Evolutionary conservation across 345 rosid genomes (phyloP).

Genomic region (Capsella bursapastoris): DNA sequence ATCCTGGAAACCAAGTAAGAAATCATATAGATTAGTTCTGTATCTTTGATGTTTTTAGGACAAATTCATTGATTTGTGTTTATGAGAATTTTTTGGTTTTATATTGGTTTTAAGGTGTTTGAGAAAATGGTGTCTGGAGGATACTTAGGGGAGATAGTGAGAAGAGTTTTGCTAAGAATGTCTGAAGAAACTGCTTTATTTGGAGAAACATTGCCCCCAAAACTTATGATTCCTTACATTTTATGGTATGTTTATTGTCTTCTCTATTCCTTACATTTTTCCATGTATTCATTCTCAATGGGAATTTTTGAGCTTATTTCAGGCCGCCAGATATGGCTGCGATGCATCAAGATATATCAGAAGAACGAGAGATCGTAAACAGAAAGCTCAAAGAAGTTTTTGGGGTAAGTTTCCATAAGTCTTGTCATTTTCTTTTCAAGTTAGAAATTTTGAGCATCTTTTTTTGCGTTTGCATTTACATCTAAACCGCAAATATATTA

Average conservation of each 20-base stretch:
- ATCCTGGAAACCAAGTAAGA: slow-evolving; percentile 54
- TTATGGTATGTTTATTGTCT: slow-evolving; percentile 48
- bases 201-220: slow-evolving; percentile 56
- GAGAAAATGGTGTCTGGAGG: slow-evolving; percentile 67
- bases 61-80: neutral
- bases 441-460: no score
- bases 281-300: neutral
- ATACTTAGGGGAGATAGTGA: slow-evolving; percentile 76
- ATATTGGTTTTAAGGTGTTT: slow-evolving; percentile 48
- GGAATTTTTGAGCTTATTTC: neutral
- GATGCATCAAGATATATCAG: slow-evolving; percentile 75
- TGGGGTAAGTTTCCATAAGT: slow-evolving; percentile 44
- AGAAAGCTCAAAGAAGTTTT: slow-evolving; percentile 60
- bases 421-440: no score
- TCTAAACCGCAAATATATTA: no score
- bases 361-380: slow-evolving; percentile 51
- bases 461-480: no score
- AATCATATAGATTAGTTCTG: neutral
- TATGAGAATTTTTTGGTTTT: neutral
- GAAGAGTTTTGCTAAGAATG: slow-evolving; percentile 69
- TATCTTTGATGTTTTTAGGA: neutral
- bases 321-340: slow-evolving; percentile 73
- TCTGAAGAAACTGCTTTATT: slow-evolving; percentile 63
- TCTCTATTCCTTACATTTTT: neutral
- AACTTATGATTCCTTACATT: slow-evolving; percentile 55